These are phyloP conservation scores for Oryza glaberrima DNA, from an alignment of 176 grass and related monocot species.

Conservation along the genomic window DNA sequence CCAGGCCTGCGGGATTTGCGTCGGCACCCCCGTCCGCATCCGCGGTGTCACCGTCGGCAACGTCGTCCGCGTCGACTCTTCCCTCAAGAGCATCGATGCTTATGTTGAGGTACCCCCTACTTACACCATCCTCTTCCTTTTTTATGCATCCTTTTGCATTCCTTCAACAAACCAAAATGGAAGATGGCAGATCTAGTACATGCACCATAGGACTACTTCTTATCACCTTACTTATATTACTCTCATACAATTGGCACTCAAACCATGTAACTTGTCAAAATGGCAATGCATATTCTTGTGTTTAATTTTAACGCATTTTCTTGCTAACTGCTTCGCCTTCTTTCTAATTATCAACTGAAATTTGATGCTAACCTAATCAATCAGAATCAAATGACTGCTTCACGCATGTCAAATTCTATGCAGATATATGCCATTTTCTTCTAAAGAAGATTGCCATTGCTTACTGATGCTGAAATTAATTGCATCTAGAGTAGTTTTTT, in stretches of 20 bases:
- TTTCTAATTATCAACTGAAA: not conserved
- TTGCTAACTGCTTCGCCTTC: not conserved
- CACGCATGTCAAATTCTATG: too few relatives aligned
- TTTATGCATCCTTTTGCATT: too few relatives aligned
- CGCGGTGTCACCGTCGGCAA: conserved; percentile 87
- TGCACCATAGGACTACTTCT: not conserved
- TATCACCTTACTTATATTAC: not conserved
- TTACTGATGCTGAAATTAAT: not conserved
- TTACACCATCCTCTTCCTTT: not conserved
- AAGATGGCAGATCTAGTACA: not conserved
- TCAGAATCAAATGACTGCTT: not conserved
- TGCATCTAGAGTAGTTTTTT: not conserved
- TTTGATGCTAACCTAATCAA: not conserved
- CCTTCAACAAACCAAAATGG: not conserved
- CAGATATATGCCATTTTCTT: not conserved
- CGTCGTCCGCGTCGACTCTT: conserved; percentile 88
- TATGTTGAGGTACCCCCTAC: conserved; percentile 61
- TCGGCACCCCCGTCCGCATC: conserved; percentile 89
- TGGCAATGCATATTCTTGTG: not conserved
- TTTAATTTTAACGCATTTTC: not conserved
- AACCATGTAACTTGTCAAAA: not conserved
- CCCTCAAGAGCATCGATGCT: conserved; percentile 84
- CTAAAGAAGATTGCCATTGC: not conserved
- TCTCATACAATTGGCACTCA: not conserved
- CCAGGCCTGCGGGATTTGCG: conserved; percentile 92